phyloP scores from a whole-genome alignment of 768 basidiomycete genomes.

The Dioszegia crocea region DNA sequence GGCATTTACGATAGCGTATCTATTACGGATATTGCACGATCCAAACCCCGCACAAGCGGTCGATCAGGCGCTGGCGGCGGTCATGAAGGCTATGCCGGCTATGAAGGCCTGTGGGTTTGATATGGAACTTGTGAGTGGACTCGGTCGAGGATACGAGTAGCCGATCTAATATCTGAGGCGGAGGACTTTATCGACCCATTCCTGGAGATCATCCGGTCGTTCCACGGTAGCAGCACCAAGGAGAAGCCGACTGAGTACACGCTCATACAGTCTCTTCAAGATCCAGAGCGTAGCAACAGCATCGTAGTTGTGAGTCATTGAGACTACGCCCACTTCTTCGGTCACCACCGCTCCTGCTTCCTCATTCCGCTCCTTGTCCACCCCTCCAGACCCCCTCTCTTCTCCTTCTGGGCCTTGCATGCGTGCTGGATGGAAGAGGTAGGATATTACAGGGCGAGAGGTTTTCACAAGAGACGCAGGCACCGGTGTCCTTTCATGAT shows the following conservation, averaged over 20 bases:
- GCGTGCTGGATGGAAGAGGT: too few relatives aligned
- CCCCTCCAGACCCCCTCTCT: too few relatives aligned
- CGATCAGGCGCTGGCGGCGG: slow-evolving; percentile 55
- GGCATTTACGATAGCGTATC: slow-evolving; percentile 79
- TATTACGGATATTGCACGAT: slow-evolving; percentile 62
- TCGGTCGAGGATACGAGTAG: background rate
- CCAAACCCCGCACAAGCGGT: slow-evolving; percentile 55
- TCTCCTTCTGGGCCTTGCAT: too few relatives aligned
- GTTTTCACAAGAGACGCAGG: too few relatives aligned
- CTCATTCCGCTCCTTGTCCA: too few relatives aligned
- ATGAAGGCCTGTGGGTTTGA: slow-evolving; percentile 65
- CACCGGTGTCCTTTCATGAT: too few relatives aligned
- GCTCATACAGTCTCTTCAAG: slow-evolving; percentile 41
- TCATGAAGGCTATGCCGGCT: slow-evolving; percentile 56
- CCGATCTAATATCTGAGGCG: slow-evolving; percentile 27
- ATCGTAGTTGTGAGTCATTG: slow-evolving; percentile 46
- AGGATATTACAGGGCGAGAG: too few relatives aligned
- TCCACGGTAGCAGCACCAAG: slow-evolving; percentile 1
- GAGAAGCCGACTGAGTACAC: slow-evolving; percentile 26
- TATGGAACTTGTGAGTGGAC: slow-evolving; percentile 59
- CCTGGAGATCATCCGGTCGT: slow-evolving; percentile 54
- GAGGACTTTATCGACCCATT: slow-evolving; percentile 69
- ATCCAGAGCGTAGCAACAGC: slow-evolving; percentile 44
- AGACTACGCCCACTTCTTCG: too few relatives aligned
- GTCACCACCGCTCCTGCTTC: too few relatives aligned